These are phyloP conservation scores for Aristolochia fimbriata DNA, from an alignment of 164 flowering plant genomes.

Conservation along the genomic window DNA sequence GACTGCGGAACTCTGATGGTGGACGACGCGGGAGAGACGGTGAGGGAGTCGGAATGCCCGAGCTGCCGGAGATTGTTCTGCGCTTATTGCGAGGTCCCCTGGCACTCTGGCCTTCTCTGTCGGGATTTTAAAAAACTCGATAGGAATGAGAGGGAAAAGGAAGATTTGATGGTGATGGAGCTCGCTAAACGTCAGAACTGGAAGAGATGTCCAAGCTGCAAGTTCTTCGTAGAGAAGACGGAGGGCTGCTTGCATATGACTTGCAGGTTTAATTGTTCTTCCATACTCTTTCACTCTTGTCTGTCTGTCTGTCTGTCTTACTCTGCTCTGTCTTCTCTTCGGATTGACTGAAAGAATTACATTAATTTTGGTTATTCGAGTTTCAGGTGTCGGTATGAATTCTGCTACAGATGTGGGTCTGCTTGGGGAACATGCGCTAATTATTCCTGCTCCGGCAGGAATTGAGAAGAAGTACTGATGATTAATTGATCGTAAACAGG, in stretches of 20 bases:
- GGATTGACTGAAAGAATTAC: not conserved
- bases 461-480: not conserved
- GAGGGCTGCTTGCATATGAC: conserved; percentile 29
- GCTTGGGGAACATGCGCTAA: not conserved
- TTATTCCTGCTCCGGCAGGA: not conserved
- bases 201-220: conserved; percentile 43
- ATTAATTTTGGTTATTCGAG: not conserved
- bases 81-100: conserved; percentile 28
- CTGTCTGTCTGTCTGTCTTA: not conserved
- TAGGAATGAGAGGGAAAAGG: conserved; percentile 13
- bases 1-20: conserved; percentile 12
- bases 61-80: conserved; percentile 32
- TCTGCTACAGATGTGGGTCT: conserved; percentile 16
- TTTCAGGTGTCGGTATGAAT: conserved; percentile 11
- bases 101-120: conserved; percentile 28
- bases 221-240: conserved; percentile 30
- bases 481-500: too few relatives aligned
- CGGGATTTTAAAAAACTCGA: conserved; percentile 16
- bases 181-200: conserved; percentile 32
- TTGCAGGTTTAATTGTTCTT: conserved; percentile 28
- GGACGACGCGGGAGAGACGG: conserved; percentile 6
- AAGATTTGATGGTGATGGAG: conserved; percentile 23
- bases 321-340: not conserved
- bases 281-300: not conserved
- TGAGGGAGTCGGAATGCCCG: conserved; percentile 24